Evolutionary conservation across 306 rosid species (phyloP).

Genomic region (Mimosa bimucronata): DNA sequence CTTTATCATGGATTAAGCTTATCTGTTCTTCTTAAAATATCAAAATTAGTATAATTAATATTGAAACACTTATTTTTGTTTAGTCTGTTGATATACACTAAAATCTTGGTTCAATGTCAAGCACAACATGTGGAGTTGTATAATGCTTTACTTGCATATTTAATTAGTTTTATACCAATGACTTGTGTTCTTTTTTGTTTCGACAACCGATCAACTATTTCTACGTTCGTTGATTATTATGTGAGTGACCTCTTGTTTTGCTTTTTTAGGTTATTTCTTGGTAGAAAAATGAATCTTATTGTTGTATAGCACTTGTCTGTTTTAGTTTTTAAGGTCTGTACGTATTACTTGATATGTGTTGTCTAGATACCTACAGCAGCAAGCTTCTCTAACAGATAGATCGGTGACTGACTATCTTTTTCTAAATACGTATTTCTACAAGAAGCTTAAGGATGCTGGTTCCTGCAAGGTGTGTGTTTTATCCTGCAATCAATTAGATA

Average conservation of each 20-base stretch:
- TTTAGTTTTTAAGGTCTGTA: slow-evolving; percentile 34
- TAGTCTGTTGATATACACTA: background rate
- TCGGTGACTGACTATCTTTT: slow-evolving; percentile 71
- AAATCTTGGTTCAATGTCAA: background rate
- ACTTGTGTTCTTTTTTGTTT: slow-evolving; percentile 15
- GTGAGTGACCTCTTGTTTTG: background rate
- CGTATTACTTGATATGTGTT: slow-evolving; percentile 33
- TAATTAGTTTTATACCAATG: background rate
- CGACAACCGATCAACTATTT: background rate
- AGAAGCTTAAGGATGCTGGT: slow-evolving; percentile 86
- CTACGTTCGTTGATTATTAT: slow-evolving; percentile 9
- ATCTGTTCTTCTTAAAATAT: slow-evolving; percentile 6
- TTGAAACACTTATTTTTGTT: slow-evolving; percentile 2
- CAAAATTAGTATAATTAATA: background rate
- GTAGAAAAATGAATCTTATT: slow-evolving; percentile 22
- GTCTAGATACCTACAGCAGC: slow-evolving; percentile 80
- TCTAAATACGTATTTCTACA: slow-evolving; percentile 88
- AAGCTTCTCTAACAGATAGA: slow-evolving; percentile 56
- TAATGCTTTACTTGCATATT: background rate
- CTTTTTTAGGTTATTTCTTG: slow-evolving; percentile 25
- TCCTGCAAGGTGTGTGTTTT: slow-evolving; percentile 65
- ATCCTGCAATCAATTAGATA: slow-evolving; percentile 9
- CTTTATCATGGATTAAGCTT: background rate
- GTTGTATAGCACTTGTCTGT: background rate
- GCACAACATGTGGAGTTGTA: background rate